These are phyloP conservation scores for Arachnopeziza araneosa DNA, from an alignment of 2,329 filamentous ascomycete genomes.

Conservation along the genomic window DNA sequence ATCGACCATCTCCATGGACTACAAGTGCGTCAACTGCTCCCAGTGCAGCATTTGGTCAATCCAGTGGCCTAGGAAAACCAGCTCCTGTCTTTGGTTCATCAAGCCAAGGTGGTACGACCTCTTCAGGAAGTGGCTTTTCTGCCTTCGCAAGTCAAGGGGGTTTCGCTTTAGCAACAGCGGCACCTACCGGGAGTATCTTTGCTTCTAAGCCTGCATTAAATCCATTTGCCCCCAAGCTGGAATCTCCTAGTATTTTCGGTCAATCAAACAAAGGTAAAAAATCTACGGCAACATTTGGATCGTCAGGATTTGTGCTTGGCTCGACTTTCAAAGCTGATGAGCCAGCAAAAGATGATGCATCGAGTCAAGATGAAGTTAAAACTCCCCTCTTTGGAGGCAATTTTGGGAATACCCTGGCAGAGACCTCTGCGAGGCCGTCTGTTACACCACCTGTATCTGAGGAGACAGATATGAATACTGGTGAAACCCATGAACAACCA, in stretches of 20 bases:
- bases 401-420: constrained; percentile 54
- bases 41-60: constrained; percentile 47
- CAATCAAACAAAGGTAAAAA: constrained; percentile 24
- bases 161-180: constrained; percentile 38
- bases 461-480: constrained; percentile 48
- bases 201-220: constrained; percentile 25
- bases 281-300: constrained; percentile 7
- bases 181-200: constrained; percentile 30
- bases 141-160: constrained; percentile 49
- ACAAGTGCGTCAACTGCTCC: constrained; percentile 29
- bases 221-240: constrained; percentile 25
- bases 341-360: constrained; percentile 55
- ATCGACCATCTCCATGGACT: constrained; percentile 50
- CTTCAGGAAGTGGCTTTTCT: constrained; percentile 44
- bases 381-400: constrained; percentile 54
- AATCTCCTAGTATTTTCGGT: constrained; percentile 14
- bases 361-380: constrained; percentile 36
- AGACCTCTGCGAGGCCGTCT: constrained; percentile 34
- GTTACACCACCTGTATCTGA: constrained; percentile 30
- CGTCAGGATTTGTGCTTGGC: constrained; percentile 24
- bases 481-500: constrained; percentile 16
- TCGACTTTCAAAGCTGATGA: constrained; percentile 34
- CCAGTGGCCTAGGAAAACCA: constrained; percentile 39
- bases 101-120: constrained; percentile 25
- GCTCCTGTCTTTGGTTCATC: constrained; percentile 33